Percentiles rank a stretch among this genome's conserved stretches.
Evolutionary conservation across 2,329 filamentous ascomycete species (phyloP).

Genomic region (Cucurbitaria berberidis): DNA sequence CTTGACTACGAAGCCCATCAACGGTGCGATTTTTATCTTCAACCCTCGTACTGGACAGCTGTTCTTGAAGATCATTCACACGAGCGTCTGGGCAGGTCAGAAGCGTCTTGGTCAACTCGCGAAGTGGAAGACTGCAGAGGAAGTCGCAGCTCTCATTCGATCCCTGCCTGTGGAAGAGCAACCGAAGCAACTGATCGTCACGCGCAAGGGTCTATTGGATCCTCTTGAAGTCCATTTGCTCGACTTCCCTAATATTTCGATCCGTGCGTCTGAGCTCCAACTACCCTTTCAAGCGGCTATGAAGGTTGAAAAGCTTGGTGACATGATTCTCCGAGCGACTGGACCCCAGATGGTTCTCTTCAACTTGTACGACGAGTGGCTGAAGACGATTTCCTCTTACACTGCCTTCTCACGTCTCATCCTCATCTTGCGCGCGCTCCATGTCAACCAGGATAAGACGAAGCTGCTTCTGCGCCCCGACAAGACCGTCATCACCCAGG

Average conservation of each 20-base stretch:
- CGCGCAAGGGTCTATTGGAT: slow-evolving; percentile 94
- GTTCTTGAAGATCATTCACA: slow-evolving; percentile 99
- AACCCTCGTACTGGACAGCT: slow-evolving; percentile 97
- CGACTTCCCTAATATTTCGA: slow-evolving; percentile 99
- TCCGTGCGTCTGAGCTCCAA: slow-evolving; percentile 94
- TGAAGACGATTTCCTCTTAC: slow-evolving; percentile 98
- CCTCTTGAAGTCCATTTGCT: slow-evolving; percentile 95
- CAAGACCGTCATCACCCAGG: slow-evolving; percentile 97
- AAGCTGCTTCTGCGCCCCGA: slow-evolving; percentile 94
- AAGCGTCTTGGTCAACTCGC: slow-evolving; percentile 98
- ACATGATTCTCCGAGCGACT: slow-evolving; percentile 97
- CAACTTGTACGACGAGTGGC: slow-evolving; percentile 98
- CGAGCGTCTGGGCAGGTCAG: slow-evolving; percentile 97
- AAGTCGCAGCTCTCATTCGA: slow-evolving; percentile 96
- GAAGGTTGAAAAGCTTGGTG: slow-evolving; percentile 99
- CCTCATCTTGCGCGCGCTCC: slow-evolving; percentile 88
- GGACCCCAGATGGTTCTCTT: slow-evolving; percentile 99
- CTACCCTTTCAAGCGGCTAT: slow-evolving; percentile 99
- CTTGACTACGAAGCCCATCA: slow-evolving; percentile 98
- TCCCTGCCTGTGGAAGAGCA: slow-evolving; percentile 97
- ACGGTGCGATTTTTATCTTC: slow-evolving; percentile 99
- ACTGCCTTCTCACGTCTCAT: slow-evolving; percentile 96
- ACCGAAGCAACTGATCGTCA: slow-evolving; percentile 98
- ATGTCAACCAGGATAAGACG: slow-evolving; percentile 98
- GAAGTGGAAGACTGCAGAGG: slow-evolving; percentile 99